A percentile compares a stretch with the other conserved stretches of the same genome.
phyloP scores from a whole-genome alignment of 495 filamentous ascomycete species.

The Cryomyces minteri region DNA sequence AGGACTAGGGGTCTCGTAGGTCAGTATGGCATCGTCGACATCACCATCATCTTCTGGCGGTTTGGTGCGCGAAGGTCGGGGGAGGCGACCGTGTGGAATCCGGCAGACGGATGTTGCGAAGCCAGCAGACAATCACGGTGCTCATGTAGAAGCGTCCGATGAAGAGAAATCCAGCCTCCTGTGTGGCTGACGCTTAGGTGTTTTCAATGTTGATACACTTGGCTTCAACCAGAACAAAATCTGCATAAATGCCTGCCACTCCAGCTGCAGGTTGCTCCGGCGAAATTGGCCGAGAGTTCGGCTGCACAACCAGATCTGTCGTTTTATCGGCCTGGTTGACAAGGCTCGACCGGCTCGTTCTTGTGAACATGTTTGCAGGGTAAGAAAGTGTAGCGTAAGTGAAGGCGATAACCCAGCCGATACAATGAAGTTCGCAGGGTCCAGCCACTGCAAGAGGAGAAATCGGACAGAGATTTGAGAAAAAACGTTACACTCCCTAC shows the following conservation, averaged over 20 bases:
- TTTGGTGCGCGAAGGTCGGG: too few species aligned
- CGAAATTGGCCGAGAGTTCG: constrained; percentile 49
- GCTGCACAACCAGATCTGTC: constrained; percentile 24
- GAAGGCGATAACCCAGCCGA: too few species aligned
- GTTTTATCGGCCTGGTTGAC: too few species aligned
- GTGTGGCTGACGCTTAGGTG: constrained; percentile 14
- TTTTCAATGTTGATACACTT: constrained; percentile 60
- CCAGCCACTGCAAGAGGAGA: too few species aligned
- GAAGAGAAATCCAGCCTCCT: constrained; percentile 23
- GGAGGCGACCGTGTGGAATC: neutral
- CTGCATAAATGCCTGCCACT: constrained; percentile 56
- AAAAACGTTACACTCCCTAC: too few species aligned
- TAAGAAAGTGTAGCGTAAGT: too few species aligned
- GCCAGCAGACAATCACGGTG: constrained; percentile 72
- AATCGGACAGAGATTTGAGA: too few species aligned
- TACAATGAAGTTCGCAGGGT: too few species aligned
- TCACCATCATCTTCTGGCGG: too few species aligned
- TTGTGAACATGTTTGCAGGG: too few species aligned
- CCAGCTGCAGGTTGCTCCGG: constrained; percentile 54
- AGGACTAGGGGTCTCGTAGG: constrained; percentile 1
- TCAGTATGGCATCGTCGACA: neutral
- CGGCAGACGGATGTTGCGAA: constrained; percentile 54
- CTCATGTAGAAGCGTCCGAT: constrained; percentile 55
- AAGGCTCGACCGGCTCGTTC: too few species aligned
- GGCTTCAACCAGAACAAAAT: constrained; percentile 59